A percentile compares a stretch with the other conserved stretches of the same genome.
phyloP scores from a whole-genome alignment of 2,329 filamentous ascomycete species.

The Aspergillus puulaauensis region DNA sequence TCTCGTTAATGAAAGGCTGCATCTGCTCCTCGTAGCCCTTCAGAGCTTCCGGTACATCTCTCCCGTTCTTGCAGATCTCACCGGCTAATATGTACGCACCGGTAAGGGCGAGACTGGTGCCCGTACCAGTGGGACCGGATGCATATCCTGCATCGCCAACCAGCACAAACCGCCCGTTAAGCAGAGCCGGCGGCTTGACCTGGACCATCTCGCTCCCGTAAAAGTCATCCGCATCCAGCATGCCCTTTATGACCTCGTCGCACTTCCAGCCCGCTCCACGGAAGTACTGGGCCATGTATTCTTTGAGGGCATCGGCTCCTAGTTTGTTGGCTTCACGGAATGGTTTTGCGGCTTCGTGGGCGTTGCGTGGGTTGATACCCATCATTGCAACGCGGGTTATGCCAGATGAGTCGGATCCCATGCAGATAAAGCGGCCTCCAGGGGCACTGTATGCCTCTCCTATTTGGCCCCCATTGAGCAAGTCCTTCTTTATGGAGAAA shows the following conservation, averaged over 20 bases:
- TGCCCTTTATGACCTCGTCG: background rate
- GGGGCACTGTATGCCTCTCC: background rate
- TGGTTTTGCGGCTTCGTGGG: too few species aligned
- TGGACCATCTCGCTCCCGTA: background rate
- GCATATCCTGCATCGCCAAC: constrained; percentile 2
- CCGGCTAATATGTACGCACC: constrained; percentile 1
- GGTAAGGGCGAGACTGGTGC: background rate
- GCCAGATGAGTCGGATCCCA: too few species aligned
- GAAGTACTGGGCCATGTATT: background rate
- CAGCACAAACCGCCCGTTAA: background rate
- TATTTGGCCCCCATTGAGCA: too few species aligned
- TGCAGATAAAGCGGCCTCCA: background rate
- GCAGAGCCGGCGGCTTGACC: background rate
- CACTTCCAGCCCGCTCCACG: background rate
- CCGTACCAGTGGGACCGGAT: background rate
- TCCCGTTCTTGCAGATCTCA: too few species aligned
- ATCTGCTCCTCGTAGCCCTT: too few species aligned
- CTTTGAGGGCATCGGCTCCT: background rate
- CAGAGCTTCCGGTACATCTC: too few species aligned
- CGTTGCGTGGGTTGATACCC: too few species aligned
- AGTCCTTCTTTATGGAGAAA: too few species aligned
- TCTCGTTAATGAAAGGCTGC: too few species aligned
- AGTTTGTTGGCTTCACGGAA: background rate
- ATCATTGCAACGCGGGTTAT: too few species aligned
- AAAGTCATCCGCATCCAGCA: background rate